Base-by-base conservation (phyloP, 371 early-diverging fungal genomes). In the Mortierella sp. region DNA sequence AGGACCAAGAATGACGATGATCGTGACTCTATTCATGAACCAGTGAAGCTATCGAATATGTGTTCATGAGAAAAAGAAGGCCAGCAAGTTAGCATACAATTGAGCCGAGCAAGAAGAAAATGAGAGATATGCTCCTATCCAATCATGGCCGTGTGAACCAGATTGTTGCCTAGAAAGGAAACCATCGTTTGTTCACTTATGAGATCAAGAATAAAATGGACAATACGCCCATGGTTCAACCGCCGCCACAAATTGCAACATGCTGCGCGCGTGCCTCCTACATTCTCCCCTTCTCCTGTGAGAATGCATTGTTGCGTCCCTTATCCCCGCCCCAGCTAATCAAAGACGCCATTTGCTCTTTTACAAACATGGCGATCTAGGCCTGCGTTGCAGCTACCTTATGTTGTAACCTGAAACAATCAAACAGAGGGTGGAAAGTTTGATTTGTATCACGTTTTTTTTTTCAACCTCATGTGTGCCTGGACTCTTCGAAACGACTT, bases 121-220 rank as follows among this genome's bases (percentile, higher is more conserved):
- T 21, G 35, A 21, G 16, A 24, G 10, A 14, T 24, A 14, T 24
- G 21, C 8, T 68, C 41, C 68, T 11, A 24, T 18, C 68, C 68
- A 68, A 68, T 68, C 68, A 38, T 68, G 21, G 58, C 78, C 82
- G 82, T 82, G 82, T 46, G 82, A 82, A 82, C 71, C 32, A 43
- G 55, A 70, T 82, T 75, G 71, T 21, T 75, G 18, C 82, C 78
- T 12, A 29, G 75, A 71, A 77, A 71, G 82, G 82, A 41, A 75
- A 46, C 71, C 74, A 77, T 77, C n/a, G 10, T 41, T 27, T 7
- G 38, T 51, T 32, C 32, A 18, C 27, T 18, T 70, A 24, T 6
- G 41, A 3, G 49, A 48, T 21, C 29, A 38, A 14, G 38, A 29
- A 12, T 3, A 24, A 56, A 35, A 41, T 41, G 54, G 41, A 38